Conservation (phyloP, 1,284 basidiomycete species). For the Marasmius fiardii region DNA sequence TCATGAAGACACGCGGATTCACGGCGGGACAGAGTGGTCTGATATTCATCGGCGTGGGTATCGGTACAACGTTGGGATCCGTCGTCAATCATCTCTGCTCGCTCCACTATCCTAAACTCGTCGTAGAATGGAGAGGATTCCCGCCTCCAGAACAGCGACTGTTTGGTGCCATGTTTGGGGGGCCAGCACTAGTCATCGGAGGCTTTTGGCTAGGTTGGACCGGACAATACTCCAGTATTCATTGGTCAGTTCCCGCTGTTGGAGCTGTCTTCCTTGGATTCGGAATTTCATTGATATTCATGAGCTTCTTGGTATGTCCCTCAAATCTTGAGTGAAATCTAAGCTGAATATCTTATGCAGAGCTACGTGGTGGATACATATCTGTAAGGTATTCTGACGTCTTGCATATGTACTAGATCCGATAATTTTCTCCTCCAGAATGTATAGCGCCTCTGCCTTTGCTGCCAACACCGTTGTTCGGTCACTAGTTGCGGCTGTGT, state of each 20-base stretch:
- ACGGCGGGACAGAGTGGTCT: slow-evolving; percentile 60
- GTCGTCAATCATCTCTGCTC: slow-evolving; percentile 37
- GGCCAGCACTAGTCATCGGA: slow-evolving; percentile 47
- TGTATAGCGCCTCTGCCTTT: slow-evolving; percentile 70
- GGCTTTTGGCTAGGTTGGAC: slow-evolving; percentile 68
- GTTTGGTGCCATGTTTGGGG: slow-evolving; percentile 50
- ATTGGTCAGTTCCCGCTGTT: slow-evolving; percentile 60
- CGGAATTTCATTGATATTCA: slow-evolving; percentile 57
- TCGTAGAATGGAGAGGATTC: slow-evolving; percentile 50
- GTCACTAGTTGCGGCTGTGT: slow-evolving; percentile 61
- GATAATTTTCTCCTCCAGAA: slow-evolving; percentile 20
- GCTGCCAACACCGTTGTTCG: slow-evolving; percentile 71
- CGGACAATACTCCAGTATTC: slow-evolving; percentile 50
- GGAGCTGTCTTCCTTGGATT: slow-evolving; percentile 49
- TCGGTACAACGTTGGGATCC: slow-evolving; percentile 57
- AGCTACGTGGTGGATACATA: slow-evolving; percentile 63
- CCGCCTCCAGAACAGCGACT: slow-evolving; percentile 64
- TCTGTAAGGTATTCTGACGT: slow-evolving; percentile 28
- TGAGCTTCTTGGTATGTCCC: slow-evolving; percentile 54
- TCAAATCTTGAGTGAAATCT: slow-evolving; percentile 17
- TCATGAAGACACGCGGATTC: slow-evolving; percentile 48
- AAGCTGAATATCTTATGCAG: slow-evolving; percentile 26
- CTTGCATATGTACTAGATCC: not conserved
- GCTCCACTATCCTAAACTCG: slow-evolving; percentile 41
- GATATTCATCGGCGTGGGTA: slow-evolving; percentile 68